Conservation (phyloP, 169 alveolate species). For the Ichthyophthirius multifiliis region DNA sequence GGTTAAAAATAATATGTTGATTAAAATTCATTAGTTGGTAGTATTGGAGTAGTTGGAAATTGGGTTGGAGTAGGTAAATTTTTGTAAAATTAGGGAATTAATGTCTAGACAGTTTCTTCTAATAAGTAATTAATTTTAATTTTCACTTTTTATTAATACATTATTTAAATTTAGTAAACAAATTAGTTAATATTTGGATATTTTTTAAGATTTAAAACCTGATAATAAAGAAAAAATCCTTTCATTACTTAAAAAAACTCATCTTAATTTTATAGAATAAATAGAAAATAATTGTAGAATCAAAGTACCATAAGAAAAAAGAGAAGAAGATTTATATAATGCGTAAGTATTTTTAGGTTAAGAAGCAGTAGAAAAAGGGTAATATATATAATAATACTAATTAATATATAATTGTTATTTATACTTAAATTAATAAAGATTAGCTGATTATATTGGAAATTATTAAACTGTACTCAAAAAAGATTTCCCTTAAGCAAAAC, state of each 20-base stretch:
- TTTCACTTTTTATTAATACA: neutral
- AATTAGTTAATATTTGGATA: neutral
- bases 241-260: neutral
- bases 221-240: neutral
- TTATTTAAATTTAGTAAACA: neutral
- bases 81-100: neutral
- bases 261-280: neutral
- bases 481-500: slow-evolving; percentile 15
- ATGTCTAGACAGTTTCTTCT: slow-evolving; percentile 7
- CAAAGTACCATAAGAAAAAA: neutral
- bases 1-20: slow-evolving; percentile 38
- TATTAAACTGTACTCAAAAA: neutral
- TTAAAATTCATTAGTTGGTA: slow-evolving; percentile 32
- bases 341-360: neutral
- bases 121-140: neutral
- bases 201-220: neutral
- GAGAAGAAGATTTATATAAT: neutral
- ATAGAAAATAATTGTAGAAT: neutral
- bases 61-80: slow-evolving; percentile 19
- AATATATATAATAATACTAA: neutral
- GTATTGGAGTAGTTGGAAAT: slow-evolving; percentile 38
- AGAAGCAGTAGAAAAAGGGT: neutral
- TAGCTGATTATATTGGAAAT: slow-evolving; percentile 7
- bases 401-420: neutral
- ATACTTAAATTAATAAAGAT: neutral